These are phyloP conservation scores for Colletotrichum sp. DNA, from an alignment of 2,329 filamentous ascomycete genomes.

Conservation along the genomic window DNA sequence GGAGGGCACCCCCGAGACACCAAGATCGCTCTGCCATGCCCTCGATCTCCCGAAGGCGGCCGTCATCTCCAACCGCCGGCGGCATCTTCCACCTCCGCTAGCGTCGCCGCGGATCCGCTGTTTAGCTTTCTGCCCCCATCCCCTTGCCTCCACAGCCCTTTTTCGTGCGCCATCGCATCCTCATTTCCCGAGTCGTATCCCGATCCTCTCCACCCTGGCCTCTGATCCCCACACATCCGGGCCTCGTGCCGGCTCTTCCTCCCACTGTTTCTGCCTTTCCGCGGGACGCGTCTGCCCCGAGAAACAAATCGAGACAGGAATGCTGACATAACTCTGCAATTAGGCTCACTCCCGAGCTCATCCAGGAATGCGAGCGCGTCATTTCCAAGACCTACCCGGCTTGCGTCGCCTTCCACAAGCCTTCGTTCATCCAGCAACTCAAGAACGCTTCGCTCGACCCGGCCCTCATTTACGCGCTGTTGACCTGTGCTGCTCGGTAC, in stretches of 20 bases:
- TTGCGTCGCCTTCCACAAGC: conserved; percentile 68
- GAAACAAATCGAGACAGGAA: background rate
- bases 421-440: conserved; percentile 64
- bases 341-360: conserved; percentile 61
- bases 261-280: background rate
- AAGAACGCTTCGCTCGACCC: conserved; percentile 61
- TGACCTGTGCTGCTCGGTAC: conserved; percentile 64
- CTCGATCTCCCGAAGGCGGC: conserved; percentile 17
- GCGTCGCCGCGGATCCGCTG: conserved; percentile 3
- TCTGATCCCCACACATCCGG: conserved; percentile 16
- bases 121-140: background rate
- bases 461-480: conserved; percentile 62
- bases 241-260: background rate
- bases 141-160: conserved; percentile 1
- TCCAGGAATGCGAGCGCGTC: conserved; percentile 65
- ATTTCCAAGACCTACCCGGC: conserved; percentile 66
- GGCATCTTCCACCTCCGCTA: conserved; percentile 16
- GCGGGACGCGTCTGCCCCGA: background rate
- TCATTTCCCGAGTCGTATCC: conserved; percentile 20
- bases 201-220: background rate
- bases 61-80: background rate
- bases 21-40: conserved; percentile 2
- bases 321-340: conserved; percentile 6
- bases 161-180: conserved; percentile 1
- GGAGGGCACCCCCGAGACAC: background rate